phyloP scores from a whole-genome alignment of 169 alveolate species.

The Babesia ovis region DNA sequence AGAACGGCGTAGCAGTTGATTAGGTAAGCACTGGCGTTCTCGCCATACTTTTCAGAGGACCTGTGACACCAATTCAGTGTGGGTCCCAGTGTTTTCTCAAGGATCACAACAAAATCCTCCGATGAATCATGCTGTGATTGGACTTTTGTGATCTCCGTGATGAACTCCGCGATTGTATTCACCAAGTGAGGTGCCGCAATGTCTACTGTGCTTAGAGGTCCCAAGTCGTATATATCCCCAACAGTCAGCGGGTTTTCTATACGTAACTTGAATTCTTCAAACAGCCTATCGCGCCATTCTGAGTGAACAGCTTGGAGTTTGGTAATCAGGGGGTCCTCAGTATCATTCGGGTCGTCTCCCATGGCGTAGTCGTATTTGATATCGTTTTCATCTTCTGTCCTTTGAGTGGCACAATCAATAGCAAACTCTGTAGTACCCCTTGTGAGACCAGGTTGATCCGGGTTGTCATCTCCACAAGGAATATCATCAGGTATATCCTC shows the following conservation, averaged over 20 bases:
- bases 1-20: conserved; percentile 23
- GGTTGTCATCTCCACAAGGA: neutral
- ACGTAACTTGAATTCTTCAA: neutral
- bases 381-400: neutral
- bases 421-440: neutral
- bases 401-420: neutral
- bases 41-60: conserved; percentile 21
- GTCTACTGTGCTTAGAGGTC: conserved; percentile 1
- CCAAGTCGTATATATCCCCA: neutral
- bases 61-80: conserved; percentile 12
- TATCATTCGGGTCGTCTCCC: neutral
- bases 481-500: neutral
- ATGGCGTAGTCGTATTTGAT: neutral
- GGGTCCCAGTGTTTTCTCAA: neutral
- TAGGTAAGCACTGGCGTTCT: conserved; percentile 10
- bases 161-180: conserved; percentile 9
- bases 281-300: conserved; percentile 2
- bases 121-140: neutral
- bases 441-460: too few species aligned
- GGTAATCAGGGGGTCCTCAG: neutral
- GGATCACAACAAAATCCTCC: neutral
- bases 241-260: conserved; percentile 1
- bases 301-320: neutral
- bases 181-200: conserved; percentile 9
- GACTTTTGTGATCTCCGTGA: neutral